Percentiles rank a stretch among this genome's conserved stretches.
Evolutionary conservation across 192 early-diverging fungal species (phyloP).

Genomic region (Kappamyces sp.): DNA sequence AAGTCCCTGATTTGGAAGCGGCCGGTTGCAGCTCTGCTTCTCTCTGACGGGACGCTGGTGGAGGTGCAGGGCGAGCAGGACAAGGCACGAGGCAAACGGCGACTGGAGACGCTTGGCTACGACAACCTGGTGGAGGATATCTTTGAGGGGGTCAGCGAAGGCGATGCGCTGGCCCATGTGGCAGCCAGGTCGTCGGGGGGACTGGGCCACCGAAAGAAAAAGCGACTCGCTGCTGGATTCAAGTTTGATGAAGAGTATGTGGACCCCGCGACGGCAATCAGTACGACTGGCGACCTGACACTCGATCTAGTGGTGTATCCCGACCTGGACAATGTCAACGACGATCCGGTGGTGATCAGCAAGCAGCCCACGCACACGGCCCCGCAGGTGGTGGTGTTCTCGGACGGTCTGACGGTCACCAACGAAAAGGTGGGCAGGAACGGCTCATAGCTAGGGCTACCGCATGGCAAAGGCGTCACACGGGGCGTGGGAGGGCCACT

Average conservation of each 20-base stretch:
- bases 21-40: too few species aligned
- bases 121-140: neutral
- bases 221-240: neutral
- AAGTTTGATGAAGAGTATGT: slow-evolving; percentile 24
- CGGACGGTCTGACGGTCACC: slow-evolving; percentile 51
- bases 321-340: slow-evolving; percentile 59
- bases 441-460: slow-evolving; percentile 40
- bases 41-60: too few species aligned
- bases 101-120: neutral
- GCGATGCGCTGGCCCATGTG: neutral
- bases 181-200: neutral
- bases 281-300: slow-evolving; percentile 11
- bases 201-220: slow-evolving; percentile 7
- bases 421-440: slow-evolving; percentile 46
- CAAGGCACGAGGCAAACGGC: neutral
- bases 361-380: slow-evolving; percentile 58
- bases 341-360: slow-evolving; percentile 45
- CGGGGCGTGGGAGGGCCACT: slow-evolving; percentile 64
- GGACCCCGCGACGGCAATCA: slow-evolving; percentile 35
- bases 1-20: too few species aligned
- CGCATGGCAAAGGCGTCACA: slow-evolving; percentile 70
- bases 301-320: slow-evolving; percentile 56
- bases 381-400: slow-evolving; percentile 56
- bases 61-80: too few species aligned
- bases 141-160: neutral